Evolutionary conservation across 495 filamentous ascomycete species (phyloP).

Genomic region (Sordaria brevicollis): DNA sequence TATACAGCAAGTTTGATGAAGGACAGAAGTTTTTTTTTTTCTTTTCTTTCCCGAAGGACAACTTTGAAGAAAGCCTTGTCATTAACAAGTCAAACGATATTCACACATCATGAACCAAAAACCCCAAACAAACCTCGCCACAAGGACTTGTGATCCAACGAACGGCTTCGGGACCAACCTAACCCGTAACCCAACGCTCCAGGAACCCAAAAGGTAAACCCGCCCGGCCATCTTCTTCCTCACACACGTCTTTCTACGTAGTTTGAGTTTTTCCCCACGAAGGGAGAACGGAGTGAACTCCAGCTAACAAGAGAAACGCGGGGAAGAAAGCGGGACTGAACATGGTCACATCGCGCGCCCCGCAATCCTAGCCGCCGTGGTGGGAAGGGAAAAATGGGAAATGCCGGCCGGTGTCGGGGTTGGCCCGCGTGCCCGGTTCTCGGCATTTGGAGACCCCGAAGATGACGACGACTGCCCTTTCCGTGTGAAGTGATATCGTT

Average conservation of each 20-base stretch:
- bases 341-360: background rate
- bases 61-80: background rate
- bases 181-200: background rate
- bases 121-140: background rate
- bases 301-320: background rate
- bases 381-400: too few species aligned
- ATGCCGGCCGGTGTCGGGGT: background rate
- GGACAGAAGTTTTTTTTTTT: constrained; percentile 7
- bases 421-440: too few species aligned
- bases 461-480: background rate
- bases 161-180: background rate
- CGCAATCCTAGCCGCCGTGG: background rate
- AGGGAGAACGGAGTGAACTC: background rate
- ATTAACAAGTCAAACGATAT: background rate
- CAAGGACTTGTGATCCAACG: background rate
- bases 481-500: too few species aligned
- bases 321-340: background rate
- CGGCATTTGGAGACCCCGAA: background rate
- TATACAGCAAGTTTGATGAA: constrained; percentile 3
- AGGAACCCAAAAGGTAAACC: background rate
- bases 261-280: background rate
- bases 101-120: background rate
- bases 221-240: background rate
- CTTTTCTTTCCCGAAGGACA: background rate
- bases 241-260: too few species aligned